A percentile compares a stretch with the other conserved stretches of the same genome.
Conservation (phyloP, 371 early-diverging fungal genomes). For the Rhizomucor miehei region DNA sequence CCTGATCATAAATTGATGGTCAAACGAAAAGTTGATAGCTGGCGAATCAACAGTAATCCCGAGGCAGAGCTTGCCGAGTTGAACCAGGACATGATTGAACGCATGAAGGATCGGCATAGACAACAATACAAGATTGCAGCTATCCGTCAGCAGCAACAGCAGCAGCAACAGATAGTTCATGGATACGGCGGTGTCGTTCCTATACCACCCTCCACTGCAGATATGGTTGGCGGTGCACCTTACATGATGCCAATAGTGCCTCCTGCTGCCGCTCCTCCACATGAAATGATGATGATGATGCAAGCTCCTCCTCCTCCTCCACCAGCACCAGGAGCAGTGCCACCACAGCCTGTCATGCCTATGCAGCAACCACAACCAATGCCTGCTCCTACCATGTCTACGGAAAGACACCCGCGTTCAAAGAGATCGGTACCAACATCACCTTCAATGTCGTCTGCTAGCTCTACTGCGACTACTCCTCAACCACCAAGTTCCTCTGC, state of each 20-base stretch:
- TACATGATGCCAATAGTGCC: too few relatives aligned
- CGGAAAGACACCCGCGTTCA: background rate
- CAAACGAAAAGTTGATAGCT: constrained; percentile 36
- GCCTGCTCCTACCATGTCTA: background rate
- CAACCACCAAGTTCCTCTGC: background rate
- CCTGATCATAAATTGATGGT: constrained; percentile 32
- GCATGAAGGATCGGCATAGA: constrained; percentile 45
- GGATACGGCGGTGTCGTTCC: background rate
- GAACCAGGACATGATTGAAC: constrained; percentile 32
- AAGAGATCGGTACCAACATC: background rate
- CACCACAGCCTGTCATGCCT: background rate
- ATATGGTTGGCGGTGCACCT: background rate
- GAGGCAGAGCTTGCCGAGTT: constrained; percentile 26
- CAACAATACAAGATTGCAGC: constrained; percentile 38
- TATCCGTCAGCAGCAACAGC: constrained; percentile 32
- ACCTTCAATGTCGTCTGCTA: background rate
- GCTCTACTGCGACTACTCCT: background rate
- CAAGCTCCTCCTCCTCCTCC: background rate
- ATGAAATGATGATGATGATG: too few relatives aligned
- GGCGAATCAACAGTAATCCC: constrained; percentile 29
- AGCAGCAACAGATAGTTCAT: constrained; percentile 15
- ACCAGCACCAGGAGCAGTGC: background rate
- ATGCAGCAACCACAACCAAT: background rate
- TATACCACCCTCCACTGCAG: background rate
- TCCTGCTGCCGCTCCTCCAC: too few relatives aligned